Percentiles rank a stretch among this genome's conserved stretches.
These are phyloP conservation scores for Ophiorrhiza pumila DNA, from an alignment of 257 asterid genomes.

Conservation along the genomic window DNA sequence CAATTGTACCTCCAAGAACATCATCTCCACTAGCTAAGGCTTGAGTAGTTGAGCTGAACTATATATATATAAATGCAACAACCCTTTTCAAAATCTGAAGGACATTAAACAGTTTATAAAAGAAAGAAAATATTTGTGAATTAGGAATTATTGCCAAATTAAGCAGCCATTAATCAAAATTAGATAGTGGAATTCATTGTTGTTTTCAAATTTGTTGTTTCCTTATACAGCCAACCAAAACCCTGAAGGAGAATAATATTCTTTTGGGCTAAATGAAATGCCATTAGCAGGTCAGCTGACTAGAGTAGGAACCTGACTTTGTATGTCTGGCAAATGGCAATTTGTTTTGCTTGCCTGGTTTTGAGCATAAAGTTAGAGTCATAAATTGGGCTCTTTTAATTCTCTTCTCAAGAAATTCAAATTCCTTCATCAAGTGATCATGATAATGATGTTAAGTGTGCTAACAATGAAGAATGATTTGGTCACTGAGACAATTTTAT, in stretches of 20 bases:
- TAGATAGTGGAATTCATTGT: conserved; percentile 10
- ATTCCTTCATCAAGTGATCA: too few species aligned
- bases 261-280: not conserved
- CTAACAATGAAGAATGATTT: too few species aligned
- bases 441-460: too few species aligned
- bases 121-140: conserved; percentile 31
- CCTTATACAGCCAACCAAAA: not conserved
- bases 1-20: conserved; percentile 65
- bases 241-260: too few species aligned
- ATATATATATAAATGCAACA: not conserved
- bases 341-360: too few species aligned
- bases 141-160: conserved; percentile 23
- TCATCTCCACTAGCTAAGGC: conserved; percentile 40
- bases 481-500: too few species aligned
- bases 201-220: not conserved
- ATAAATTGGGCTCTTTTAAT: too few species aligned
- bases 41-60: conserved; percentile 31
- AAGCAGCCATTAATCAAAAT: conserved; percentile 16
- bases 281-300: not conserved
- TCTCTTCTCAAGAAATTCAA: too few species aligned
- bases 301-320: not conserved
- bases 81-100: conserved; percentile 3
- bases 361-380: too few species aligned
- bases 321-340: too few species aligned
- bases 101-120: conserved; percentile 14